Evolutionary conservation across 768 basidiomycete species (phyloP).

Genomic region (Pisolithus orientalis): DNA sequence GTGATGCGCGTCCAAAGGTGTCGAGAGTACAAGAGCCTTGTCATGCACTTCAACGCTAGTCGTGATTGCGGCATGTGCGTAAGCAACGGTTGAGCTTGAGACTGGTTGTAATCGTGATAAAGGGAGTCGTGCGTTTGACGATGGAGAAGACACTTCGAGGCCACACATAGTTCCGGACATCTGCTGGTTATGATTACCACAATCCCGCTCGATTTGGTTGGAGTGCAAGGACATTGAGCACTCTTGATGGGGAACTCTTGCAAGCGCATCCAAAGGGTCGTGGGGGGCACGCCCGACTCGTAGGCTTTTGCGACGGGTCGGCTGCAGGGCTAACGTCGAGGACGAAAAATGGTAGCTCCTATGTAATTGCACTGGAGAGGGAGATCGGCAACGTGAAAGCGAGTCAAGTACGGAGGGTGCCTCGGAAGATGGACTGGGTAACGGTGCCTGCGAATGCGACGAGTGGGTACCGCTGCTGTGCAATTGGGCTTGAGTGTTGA

Average conservation of each 20-base stretch:
- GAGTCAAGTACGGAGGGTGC: conserved; percentile 11
- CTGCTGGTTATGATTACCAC: conserved; percentile 26
- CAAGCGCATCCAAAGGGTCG: conserved; percentile 10
- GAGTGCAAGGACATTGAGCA: conserved; percentile 23
- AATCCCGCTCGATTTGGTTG: conserved; percentile 20
- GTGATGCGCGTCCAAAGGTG: conserved; percentile 35
- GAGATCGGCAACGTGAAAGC: conserved; percentile 35
- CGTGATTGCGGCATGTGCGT: conserved; percentile 12
- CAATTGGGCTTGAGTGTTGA: conserved; percentile 8
- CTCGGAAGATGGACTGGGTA: conserved; percentile 13
- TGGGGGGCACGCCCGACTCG: conserved; percentile 17
- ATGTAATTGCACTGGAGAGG: conserved; percentile 41
- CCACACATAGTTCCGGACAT: conserved; percentile 27
- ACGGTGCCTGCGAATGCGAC: conserved; percentile 25
- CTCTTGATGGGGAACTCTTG: conserved; percentile 15
- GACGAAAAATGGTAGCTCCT: conserved; percentile 26
- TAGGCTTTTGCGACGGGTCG: conserved; percentile 28
- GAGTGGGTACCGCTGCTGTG: conserved; percentile 19
- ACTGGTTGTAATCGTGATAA: conserved; percentile 9
- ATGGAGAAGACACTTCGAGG: conserved; percentile 14
- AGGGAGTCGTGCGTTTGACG: conserved; percentile 13
- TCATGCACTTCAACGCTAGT: conserved; percentile 2
- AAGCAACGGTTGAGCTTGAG: conserved; percentile 8
- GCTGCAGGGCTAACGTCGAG: conserved; percentile 18
- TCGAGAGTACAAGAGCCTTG: conserved; percentile 31